Conservation (phyloP, 345 rosid species). For the Populus pruinosa region DNA sequence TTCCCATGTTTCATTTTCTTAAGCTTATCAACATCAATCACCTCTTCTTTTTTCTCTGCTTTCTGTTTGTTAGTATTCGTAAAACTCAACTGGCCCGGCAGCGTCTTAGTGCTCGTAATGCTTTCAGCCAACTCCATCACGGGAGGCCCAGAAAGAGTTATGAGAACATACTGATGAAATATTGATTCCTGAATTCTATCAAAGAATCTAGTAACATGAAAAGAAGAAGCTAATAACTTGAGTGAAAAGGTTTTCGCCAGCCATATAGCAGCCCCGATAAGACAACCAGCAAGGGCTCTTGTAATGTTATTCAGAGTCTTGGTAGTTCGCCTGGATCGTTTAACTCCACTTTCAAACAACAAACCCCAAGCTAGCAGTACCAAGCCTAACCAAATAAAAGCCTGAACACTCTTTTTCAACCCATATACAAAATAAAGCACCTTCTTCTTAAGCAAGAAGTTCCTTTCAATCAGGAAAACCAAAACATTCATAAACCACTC, state of each 20-base stretch:
- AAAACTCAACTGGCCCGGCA: conserved; percentile 49
- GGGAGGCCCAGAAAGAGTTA: conserved; percentile 56
- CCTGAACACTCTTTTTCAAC: conserved; percentile 47
- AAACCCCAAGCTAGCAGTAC: conserved; percentile 53
- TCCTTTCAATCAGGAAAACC: conserved; percentile 53
- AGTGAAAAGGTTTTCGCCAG: conserved; percentile 47
- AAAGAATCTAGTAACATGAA: conserved; percentile 52
- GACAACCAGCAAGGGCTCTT: conserved; percentile 40
- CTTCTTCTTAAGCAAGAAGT: conserved; percentile 56
- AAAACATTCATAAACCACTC: conserved; percentile 45
- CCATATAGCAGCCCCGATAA: conserved; percentile 51
- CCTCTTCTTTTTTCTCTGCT: conserved; percentile 39
- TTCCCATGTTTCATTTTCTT: conserved; percentile 57
- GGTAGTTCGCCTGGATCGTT: conserved; percentile 31
- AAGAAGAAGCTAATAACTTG: conserved; percentile 52
- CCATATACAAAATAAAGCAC: conserved; percentile 63
- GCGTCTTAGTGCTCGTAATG: conserved; percentile 11
- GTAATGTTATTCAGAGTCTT: conserved; percentile 41
- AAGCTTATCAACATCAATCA: conserved; percentile 63
- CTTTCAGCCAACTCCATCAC: conserved; percentile 48
- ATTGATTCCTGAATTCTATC: conserved; percentile 65
- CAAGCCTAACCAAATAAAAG: conserved; percentile 46
- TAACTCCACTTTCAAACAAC: conserved; percentile 41
- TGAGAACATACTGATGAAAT: conserved; percentile 55
- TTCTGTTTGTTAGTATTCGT: conserved; percentile 24